A percentile compares a stretch with the other conserved stretches of the same genome.
phyloP scores from a whole-genome alignment of 1,284 basidiomycete species.

The Fistulina hepatica region DNA sequence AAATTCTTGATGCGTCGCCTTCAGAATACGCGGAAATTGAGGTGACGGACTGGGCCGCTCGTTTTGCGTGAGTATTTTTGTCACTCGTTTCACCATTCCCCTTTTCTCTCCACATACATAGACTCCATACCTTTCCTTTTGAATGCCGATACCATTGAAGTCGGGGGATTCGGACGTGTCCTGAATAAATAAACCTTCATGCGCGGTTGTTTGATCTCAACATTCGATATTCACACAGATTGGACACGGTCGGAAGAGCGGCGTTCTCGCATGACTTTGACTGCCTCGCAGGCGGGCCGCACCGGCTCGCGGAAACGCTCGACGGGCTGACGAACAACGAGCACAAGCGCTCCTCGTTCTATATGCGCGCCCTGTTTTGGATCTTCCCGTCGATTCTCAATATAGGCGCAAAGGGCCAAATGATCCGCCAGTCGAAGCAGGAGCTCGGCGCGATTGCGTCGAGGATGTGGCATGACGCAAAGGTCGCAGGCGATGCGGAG shows the following conservation, averaged over 20 bases:
- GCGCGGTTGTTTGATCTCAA: too few relatives aligned
- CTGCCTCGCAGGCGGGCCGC: conserved; percentile 36
- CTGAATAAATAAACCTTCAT: too few relatives aligned
- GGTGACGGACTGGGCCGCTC: conserved; percentile 44
- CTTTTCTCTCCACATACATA: conserved; percentile 4
- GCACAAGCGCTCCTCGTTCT: conserved; percentile 44
- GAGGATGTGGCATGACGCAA: conserved; percentile 42
- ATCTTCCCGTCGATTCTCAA: conserved; percentile 40
- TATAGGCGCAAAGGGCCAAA: conserved; percentile 44
- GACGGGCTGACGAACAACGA: conserved; percentile 48
- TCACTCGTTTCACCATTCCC: conserved; percentile 2
- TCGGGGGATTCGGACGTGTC: too few relatives aligned
- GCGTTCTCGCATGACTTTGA: conserved; percentile 48
- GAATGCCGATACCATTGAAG: too few relatives aligned
- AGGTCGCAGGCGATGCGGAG: conserved; percentile 29
- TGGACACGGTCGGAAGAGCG: conserved; percentile 44
- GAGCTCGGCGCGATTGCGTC: conserved; percentile 40
- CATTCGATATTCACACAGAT: conserved; percentile 26
- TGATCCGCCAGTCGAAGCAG: conserved; percentile 39
- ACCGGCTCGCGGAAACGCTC: conserved; percentile 36
- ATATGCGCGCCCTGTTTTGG: conserved; percentile 53
- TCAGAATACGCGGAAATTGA: conserved; percentile 36
- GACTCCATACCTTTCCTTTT: not conserved
- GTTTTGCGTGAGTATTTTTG: conserved; percentile 37
- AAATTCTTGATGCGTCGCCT: conserved; percentile 26